Evolutionary conservation across 108 stramenopile genomes (phyloP).

Genomic region (Cyclotella choctawhatcheeana): DNA sequence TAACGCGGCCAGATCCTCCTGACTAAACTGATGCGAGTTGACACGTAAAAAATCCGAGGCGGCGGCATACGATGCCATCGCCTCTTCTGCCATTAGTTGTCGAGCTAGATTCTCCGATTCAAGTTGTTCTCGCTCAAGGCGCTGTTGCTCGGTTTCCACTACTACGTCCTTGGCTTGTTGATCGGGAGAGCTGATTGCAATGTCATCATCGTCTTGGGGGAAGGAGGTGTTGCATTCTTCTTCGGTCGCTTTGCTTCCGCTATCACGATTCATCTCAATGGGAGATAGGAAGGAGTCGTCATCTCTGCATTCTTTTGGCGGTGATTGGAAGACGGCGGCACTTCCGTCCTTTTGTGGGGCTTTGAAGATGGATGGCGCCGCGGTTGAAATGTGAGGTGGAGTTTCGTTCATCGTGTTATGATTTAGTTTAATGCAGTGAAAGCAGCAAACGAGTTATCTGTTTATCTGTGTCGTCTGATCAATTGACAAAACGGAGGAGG

Average conservation of each 20-base stretch:
- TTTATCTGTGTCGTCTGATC: too few relatives aligned
- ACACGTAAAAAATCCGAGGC: conserved; percentile 63
- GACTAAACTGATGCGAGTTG: conserved; percentile 70
- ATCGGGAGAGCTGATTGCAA: background rate
- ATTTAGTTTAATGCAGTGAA: too few relatives aligned
- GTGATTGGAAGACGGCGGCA: too few relatives aligned
- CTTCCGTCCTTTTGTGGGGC: too few relatives aligned
- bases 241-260: background rate
- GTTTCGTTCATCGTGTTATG: too few relatives aligned
- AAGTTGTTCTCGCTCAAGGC: conserved; percentile 64
- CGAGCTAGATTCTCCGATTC: conserved; percentile 86
- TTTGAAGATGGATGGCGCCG: too few relatives aligned
- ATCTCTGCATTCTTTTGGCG: conserved; percentile 6
- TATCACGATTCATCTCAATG: background rate
- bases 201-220: conserved; percentile 5
- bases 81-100: conserved; percentile 91
- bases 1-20: conserved; percentile 81
- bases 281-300: background rate
- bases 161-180: background rate
- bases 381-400: too few relatives aligned
- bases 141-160: conserved; percentile 57
- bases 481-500: too few relatives aligned
- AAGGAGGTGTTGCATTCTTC: conserved; percentile 7
- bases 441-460: too few relatives aligned
- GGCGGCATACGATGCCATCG: conserved; percentile 75